Evolutionary conservation across 176 grass and related monocot genomes (phyloP).

Genomic region (Aegilops longissima): DNA sequence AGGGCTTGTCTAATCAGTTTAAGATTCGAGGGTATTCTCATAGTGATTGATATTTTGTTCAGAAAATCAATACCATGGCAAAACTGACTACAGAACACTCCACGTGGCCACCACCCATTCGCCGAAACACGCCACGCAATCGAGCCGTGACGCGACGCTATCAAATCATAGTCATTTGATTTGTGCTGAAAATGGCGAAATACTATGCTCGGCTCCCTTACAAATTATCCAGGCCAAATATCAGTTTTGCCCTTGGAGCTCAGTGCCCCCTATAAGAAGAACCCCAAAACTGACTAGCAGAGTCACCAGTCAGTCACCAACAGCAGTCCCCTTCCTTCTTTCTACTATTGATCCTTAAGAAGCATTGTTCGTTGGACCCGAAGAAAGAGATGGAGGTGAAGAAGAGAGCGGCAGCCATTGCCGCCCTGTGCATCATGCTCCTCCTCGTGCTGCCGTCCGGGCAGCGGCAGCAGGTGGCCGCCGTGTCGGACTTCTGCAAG

Average conservation of each 20-base stretch:
- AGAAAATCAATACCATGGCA: neutral
- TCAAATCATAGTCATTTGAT: neutral
- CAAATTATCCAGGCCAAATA: neutral
- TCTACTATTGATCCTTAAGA: neutral
- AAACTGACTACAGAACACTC: neutral
- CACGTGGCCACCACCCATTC: neutral
- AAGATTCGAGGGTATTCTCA: neutral
- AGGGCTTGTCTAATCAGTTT: neutral
- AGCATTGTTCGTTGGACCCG: neutral
- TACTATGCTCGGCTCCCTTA: neutral
- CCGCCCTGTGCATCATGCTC: neutral
- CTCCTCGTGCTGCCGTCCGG: neutral
- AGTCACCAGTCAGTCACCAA: neutral
- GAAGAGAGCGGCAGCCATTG: neutral
- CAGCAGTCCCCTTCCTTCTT: neutral
- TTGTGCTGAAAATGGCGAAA: neutral
- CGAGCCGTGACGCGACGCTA: neutral
- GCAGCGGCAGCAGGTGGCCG: neutral
- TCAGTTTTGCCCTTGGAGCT: neutral
- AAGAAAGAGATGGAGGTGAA: neutral
- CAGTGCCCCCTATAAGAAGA: neutral
- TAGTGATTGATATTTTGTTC: neutral
- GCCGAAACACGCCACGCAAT: neutral
- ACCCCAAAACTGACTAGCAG: neutral
- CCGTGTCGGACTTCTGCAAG: neutral